Conservation (phyloP, 2,329 filamentous ascomycete genomes). For the Ophiostoma ulmi region DNA sequence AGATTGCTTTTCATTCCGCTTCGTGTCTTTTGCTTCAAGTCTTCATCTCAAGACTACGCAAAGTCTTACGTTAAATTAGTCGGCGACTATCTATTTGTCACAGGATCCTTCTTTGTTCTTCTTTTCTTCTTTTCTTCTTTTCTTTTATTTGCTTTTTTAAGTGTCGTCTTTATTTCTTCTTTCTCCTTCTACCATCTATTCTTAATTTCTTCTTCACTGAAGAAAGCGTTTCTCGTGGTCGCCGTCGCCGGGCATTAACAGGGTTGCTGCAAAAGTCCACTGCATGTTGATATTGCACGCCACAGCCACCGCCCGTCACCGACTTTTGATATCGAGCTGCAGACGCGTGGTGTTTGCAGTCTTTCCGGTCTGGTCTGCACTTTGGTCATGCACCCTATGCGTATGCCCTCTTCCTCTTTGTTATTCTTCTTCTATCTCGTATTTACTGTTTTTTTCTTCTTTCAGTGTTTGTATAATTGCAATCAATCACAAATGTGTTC, state of each 20-base stretch:
- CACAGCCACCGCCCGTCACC: constrained; percentile 4
- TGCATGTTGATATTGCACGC: constrained; percentile 10
- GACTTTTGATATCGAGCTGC: constrained; percentile 11
- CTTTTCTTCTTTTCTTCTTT: background rate
- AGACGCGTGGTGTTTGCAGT: background rate
- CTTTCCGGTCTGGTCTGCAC: background rate
- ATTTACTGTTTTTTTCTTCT: background rate
- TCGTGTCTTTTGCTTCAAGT: background rate
- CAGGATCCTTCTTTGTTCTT: background rate
- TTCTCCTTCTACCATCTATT: background rate
- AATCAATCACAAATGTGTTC: background rate
- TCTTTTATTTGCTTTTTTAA: background rate
- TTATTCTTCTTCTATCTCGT: background rate
- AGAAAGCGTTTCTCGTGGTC: constrained; percentile 1
- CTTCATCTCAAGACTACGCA: background rate
- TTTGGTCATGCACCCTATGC: constrained; percentile 1
- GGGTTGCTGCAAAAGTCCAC: constrained; percentile 4
- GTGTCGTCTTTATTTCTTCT: background rate
- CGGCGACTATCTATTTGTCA: background rate
- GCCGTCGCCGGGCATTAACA: constrained; percentile 4
- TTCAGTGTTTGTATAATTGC: background rate
- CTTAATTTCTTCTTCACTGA: background rate
- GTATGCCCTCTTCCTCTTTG: background rate
- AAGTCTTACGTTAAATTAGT: background rate
- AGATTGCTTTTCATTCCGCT: background rate